A percentile compares a stretch with the other conserved stretches of the same genome.
Conservation (phyloP, 768 basidiomycete genomes). For the Fistulinella prunicolor region DNA sequence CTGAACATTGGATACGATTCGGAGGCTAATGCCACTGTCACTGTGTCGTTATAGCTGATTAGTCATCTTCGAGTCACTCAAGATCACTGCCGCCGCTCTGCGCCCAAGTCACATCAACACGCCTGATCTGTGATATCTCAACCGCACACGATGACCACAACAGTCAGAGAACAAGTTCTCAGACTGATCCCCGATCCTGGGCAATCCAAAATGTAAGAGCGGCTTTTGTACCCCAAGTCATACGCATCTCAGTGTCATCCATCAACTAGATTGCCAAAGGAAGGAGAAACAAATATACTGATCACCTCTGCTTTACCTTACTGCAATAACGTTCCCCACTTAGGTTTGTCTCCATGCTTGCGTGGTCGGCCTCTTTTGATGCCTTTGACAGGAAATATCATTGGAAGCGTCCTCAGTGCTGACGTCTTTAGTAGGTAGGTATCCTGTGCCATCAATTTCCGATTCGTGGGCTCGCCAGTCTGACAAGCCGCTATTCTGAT, state of each 20-base stretch:
- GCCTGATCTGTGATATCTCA: background rate
- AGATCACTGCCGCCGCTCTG: no score
- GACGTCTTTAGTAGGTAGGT: constrained; percentile 94
- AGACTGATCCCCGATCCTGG: constrained; percentile 54
- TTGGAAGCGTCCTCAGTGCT: constrained; percentile 94
- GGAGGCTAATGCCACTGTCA: no score
- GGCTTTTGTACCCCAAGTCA: background rate
- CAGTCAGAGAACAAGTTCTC: constrained; percentile 51
- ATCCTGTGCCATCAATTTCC: constrained; percentile 18
- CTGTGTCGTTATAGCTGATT: no score
- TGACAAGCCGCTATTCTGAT: constrained; percentile 2
- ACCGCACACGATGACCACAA: constrained; percentile 44
- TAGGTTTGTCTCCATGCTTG: constrained; percentile 51
- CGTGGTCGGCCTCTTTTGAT: constrained; percentile 8
- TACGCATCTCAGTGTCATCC: background rate
- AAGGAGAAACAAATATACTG: constrained; percentile 83
- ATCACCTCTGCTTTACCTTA: constrained; percentile 96
- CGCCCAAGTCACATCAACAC: no score
- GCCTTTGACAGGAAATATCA: constrained; percentile 65
- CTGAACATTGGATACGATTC: no score
- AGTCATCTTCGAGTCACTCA: no score
- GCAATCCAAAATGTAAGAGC: constrained; percentile 43
- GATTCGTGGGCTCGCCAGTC: background rate
- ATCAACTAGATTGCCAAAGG: constrained; percentile 61
- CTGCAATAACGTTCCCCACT: constrained; percentile 96